These are phyloP conservation scores for Penicillium fuscoglaucum DNA, from an alignment of 2,329 filamentous ascomycete genomes.

Conservation along the genomic window DNA sequence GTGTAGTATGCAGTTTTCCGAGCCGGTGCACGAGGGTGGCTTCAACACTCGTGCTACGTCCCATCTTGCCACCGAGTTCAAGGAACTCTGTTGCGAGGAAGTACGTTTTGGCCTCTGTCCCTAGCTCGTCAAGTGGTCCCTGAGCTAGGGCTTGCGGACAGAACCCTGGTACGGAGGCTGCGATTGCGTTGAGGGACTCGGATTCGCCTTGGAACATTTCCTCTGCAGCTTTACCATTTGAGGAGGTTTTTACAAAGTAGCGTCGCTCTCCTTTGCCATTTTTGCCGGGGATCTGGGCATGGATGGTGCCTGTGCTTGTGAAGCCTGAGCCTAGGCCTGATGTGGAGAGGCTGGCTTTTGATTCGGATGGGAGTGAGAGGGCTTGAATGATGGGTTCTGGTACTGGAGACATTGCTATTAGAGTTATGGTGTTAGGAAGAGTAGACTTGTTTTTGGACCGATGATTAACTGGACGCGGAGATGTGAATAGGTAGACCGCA, in stretches of 20 bases:
- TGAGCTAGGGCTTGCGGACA: slow-evolving; percentile 75
- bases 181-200: slow-evolving; percentile 78
- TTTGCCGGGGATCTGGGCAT: slow-evolving; percentile 29
- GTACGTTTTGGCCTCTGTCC: slow-evolving; percentile 42
- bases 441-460: neutral
- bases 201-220: slow-evolving; percentile 67
- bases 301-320: slow-evolving; percentile 46
- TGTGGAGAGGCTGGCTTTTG: slow-evolving; percentile 38
- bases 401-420: slow-evolving; percentile 30
- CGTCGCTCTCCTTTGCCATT: slow-evolving; percentile 29
- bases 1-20: slow-evolving; percentile 73
- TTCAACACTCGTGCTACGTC: slow-evolving; percentile 51
- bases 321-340: slow-evolving; percentile 47
- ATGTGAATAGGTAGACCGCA: neutral
- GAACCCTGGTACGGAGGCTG: slow-evolving; percentile 68
- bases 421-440: neutral
- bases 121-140: slow-evolving; percentile 55
- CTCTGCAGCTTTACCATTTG: slow-evolving; percentile 33
- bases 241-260: slow-evolving; percentile 46
- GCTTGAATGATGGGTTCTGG: slow-evolving; percentile 40
- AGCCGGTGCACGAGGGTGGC: slow-evolving; percentile 68
- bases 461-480: neutral
- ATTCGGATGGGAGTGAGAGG: slow-evolving; percentile 36
- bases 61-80: slow-evolving; percentile 55
- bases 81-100: slow-evolving; percentile 77